A percentile compares a stretch with the other conserved stretches of the same genome.
Evolutionary conservation across 495 filamentous ascomycete genomes (phyloP).

Genomic region (Annulohypoxylon stygium): DNA sequence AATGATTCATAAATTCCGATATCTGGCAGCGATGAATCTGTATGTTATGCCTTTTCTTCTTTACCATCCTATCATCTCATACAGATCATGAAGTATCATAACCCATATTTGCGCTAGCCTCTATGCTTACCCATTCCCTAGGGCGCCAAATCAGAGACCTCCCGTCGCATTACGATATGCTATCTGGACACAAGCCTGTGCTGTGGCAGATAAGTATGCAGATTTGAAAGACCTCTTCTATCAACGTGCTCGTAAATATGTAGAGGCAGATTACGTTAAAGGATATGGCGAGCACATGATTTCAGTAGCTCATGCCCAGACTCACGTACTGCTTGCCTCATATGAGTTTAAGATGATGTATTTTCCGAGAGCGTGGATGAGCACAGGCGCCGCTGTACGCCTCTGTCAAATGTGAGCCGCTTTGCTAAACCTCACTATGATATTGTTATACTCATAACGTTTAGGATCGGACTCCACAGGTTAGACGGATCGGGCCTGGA

Average conservation of each 20-base stretch:
- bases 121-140: slow-evolving; percentile 49
- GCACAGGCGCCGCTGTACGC: slow-evolving; percentile 80
- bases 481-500: slow-evolving; percentile 88
- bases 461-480: slow-evolving; percentile 86
- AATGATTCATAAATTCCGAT: slow-evolving; percentile 89
- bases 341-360: slow-evolving; percentile 99
- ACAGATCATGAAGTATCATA: not conserved
- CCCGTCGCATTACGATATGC: slow-evolving; percentile 91
- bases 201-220: slow-evolving; percentile 82
- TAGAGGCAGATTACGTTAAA: slow-evolving; percentile 90
- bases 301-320: slow-evolving; percentile 82
- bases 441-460: slow-evolving; percentile 25
- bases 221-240: slow-evolving; percentile 88
- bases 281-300: slow-evolving; percentile 91
- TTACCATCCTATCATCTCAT: not conserved
- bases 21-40: slow-evolving; percentile 85
- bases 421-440: not conserved
- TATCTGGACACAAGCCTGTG: slow-evolving; percentile 91
- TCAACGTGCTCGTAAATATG: slow-evolving; percentile 86
- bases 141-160: slow-evolving; percentile 83
- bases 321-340: slow-evolving; percentile 80
- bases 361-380: slow-evolving; percentile 97
- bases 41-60: slow-evolving; percentile 50
- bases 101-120: not conserved
- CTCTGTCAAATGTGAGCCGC: slow-evolving; percentile 77